Percentiles rank a stretch among this genome's conserved stretches.
Conservation (phyloP, 2,329 filamentous ascomycete species). For the Colletotrichum karsti region DNA sequence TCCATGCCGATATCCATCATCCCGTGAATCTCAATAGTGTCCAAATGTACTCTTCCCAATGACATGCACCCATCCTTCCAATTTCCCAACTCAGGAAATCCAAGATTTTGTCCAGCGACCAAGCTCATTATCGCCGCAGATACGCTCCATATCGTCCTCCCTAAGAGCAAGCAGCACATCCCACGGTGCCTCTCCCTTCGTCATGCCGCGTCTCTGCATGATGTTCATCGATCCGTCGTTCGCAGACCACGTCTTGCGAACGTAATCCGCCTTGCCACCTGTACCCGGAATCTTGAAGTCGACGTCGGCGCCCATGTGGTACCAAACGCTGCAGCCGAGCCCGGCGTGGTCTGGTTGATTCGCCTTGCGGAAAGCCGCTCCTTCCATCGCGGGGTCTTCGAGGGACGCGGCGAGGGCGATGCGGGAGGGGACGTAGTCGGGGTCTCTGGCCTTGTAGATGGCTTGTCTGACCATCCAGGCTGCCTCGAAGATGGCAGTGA, state of each 20-base stretch:
- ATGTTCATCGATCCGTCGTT: conserved; percentile 23
- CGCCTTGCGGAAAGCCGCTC: background rate
- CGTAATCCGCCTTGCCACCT: background rate
- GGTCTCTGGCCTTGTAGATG: background rate
- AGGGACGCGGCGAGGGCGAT: conserved; percentile 6
- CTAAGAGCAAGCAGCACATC: conserved; percentile 8
- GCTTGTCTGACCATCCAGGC: conserved; percentile 12
- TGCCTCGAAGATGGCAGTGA: background rate
- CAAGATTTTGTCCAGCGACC: conserved; percentile 2
- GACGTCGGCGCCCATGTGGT: conserved; percentile 22
- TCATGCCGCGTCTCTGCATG: conserved; percentile 10
- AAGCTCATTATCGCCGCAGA: background rate
- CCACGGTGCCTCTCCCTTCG: conserved; percentile 12
- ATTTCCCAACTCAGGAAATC: too few species aligned
- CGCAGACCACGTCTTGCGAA: conserved; percentile 26
- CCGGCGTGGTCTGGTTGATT: conserved; percentile 4
- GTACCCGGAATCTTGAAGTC: conserved; percentile 22
- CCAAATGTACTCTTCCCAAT: too few species aligned
- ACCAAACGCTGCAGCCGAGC: conserved; percentile 16
- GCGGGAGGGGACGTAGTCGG: background rate
- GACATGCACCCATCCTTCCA: too few species aligned
- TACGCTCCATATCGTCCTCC: conserved; percentile 15
- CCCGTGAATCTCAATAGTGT: too few species aligned
- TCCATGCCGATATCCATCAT: too few species aligned
- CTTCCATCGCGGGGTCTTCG: background rate